Evolutionary conservation across 139 green algal genomes (phyloP).

Genomic region (Raphidocelis subcapitata): DNA sequence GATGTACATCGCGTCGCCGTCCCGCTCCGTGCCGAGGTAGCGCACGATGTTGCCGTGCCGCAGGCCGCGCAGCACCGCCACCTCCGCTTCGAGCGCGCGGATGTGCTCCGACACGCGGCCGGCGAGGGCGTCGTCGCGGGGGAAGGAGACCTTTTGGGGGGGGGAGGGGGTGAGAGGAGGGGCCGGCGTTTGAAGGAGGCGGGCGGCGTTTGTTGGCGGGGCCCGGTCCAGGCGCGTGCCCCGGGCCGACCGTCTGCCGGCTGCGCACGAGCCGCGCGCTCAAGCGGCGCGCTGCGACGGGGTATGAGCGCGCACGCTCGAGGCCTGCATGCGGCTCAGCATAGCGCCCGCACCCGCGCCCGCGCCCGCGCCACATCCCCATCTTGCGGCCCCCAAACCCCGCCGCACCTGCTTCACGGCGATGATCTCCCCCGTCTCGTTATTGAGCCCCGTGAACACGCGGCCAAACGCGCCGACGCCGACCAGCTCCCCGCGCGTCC

Average conservation of each 20-base stretch:
- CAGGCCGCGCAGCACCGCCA: constrained; percentile 78
- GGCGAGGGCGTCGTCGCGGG: constrained; percentile 45
- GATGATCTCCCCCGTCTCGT: constrained; percentile 90
- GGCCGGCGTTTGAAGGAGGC: background rate
- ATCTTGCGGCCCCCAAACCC: too few relatives aligned
- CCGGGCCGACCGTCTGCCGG: too few relatives aligned
- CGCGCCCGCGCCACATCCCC: too few relatives aligned
- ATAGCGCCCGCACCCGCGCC: too few relatives aligned
- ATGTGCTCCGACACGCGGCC: constrained; percentile 70
- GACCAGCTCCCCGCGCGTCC: constrained; percentile 86
- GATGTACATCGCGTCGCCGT: constrained; percentile 84
- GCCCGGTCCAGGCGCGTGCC: too few relatives aligned
- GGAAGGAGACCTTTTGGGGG: constrained; percentile 53
- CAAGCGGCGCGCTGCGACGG: too few relatives aligned
- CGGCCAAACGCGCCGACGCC: constrained; percentile 90
- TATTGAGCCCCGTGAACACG: constrained; percentile 84
- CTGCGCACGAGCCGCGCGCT: too few relatives aligned
- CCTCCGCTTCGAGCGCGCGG: constrained; percentile 78
- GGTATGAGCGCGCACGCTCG: too few relatives aligned
- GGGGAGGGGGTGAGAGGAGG: background rate
- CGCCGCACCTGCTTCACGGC: constrained; percentile 94
- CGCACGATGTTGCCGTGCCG: constrained; percentile 93
- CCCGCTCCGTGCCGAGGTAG: constrained; percentile 89
- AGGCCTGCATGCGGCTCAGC: too few relatives aligned
- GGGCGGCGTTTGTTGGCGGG: too few relatives aligned